Evolutionary conservation across 1,139 yeast species (phyloP), one percentile per base, ranked within the genome.

Genomic region (Zygoascus sp.): DNA sequence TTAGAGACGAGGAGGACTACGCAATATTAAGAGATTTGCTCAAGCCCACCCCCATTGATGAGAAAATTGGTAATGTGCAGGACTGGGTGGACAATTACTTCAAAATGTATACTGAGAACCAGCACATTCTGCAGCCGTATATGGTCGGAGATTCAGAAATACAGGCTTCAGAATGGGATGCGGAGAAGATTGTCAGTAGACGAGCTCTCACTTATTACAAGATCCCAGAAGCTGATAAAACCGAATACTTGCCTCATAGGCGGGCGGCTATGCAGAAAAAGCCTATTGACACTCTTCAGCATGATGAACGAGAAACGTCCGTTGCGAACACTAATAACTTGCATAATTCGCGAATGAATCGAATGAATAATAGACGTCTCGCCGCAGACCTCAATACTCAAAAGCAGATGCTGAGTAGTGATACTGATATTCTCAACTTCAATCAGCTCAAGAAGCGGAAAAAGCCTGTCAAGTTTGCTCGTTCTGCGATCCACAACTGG

Each of bases 401-500:
- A 56, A 79, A 79, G 58, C 86, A 81, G 55, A 78, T 80, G 60
- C 74, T 88, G 53, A 90, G 94, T 35, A 75, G 83, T 8, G 96
- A 88, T 58, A 83, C 94, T 0, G 96, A 88, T 58, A 77, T 85
- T 5, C 68, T 87, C 56, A 82, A 86, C 48, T 75, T 88, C 66
- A 83, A 86, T 41, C 85, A 80, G 58, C 75, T 90, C 58, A 86
- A 89, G 54, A 88, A 88, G 64, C 77, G 97, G 52, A 88, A 84
- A 65, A 92, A 92, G 63, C 96, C 96, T 0, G 97, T 92, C 10
- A 84, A 94, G 15, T 90, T 90, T 72, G 97, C 97, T 0, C 73
- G 98, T 48, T 89, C 97, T 1, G 95, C 97, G 0, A 92, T 92
- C 58, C 98, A 94, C 64, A 89, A 92, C 61, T 92, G 98, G 98